phyloP scores from a whole-genome alignment of 768 basidiomycete genomes.

The Amanita pallidorosea region DNA sequence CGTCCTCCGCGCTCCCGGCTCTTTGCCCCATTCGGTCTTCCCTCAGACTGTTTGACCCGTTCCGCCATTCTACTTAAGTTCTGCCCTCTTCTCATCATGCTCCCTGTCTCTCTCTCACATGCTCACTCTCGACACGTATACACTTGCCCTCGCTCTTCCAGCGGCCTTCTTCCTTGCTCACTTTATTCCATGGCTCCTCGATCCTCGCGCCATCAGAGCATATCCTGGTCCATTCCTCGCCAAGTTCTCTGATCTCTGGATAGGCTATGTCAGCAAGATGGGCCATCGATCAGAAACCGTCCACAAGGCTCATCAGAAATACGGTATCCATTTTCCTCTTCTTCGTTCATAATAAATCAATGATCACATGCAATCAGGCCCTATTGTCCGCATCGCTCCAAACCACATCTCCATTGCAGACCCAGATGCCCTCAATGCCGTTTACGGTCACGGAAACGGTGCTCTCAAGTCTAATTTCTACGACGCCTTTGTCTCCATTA shows the following conservation, averaged over 20 bases:
- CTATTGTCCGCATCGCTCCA: slow-evolving; percentile 61
- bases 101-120: slow-evolving; percentile 10
- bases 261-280: slow-evolving; percentile 50
- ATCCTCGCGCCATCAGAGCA: slow-evolving; percentile 46
- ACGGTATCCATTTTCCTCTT: slow-evolving; percentile 35
- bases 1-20: slow-evolving; percentile 8
- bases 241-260: slow-evolving; percentile 63
- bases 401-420: slow-evolving; percentile 72
- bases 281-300: slow-evolving; percentile 71
- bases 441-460: slow-evolving; percentile 83
- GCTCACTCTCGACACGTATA: slow-evolving; percentile 15
- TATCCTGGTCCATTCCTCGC: slow-evolving; percentile 67
- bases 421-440: slow-evolving; percentile 60
- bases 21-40: not conserved
- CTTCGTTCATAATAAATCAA: not conserved
- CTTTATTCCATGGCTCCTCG: slow-evolving; percentile 40
- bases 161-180: slow-evolving; percentile 24
- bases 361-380: slow-evolving; percentile 27
- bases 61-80: not conserved
- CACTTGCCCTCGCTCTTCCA: slow-evolving; percentile 17
- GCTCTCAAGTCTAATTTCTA: slow-evolving; percentile 73
- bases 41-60: slow-evolving; percentile 1
- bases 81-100: not conserved
- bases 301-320: slow-evolving; percentile 61
- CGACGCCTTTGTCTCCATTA: slow-evolving; percentile 69